phyloP scores from a whole-genome alignment of 495 filamentous ascomycete species.

The Neurospora sp. region DNA sequence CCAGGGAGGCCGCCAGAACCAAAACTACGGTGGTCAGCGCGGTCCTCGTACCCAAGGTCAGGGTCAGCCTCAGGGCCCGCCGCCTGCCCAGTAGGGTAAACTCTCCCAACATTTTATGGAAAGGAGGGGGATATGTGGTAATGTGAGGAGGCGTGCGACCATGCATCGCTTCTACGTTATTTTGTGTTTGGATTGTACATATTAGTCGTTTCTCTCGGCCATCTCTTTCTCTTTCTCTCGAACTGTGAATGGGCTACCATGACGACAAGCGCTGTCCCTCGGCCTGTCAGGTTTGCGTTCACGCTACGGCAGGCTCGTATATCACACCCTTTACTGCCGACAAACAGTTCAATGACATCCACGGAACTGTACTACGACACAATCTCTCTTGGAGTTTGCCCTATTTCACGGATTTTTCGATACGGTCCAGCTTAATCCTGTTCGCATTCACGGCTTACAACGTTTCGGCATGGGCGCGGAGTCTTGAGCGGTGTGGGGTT shows the following conservation, averaged over 20 bases:
- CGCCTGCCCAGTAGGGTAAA: constrained; percentile 18
- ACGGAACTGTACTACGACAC: neutral
- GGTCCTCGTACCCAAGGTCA: constrained; percentile 25
- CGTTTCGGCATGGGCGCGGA: neutral
- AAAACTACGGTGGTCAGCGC: constrained; percentile 33
- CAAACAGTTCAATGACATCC: neutral
- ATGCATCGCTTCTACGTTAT: constrained; percentile 7
- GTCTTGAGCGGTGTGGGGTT: neutral
- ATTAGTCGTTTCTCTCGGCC: constrained; percentile 8
- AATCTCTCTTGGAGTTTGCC: neutral
- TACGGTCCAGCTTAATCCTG: neutral
- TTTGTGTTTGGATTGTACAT: constrained; percentile 23
- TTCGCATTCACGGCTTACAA: neutral
- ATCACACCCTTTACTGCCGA: neutral
- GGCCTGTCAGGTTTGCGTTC: neutral
- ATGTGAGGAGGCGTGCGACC: constrained; percentile 7
- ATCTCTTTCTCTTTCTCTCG: neutral
- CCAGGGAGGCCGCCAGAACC: constrained; percentile 29
- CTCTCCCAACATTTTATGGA: neutral
- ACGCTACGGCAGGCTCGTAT: neutral
- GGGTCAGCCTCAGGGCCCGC: constrained; percentile 19
- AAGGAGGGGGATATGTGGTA: neutral
- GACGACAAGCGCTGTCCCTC: neutral
- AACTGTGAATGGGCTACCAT: neutral
- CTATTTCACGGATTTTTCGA: neutral